Conservation (phyloP, 139 green algal species). For the Edaphochlamys debaryana region DNA sequence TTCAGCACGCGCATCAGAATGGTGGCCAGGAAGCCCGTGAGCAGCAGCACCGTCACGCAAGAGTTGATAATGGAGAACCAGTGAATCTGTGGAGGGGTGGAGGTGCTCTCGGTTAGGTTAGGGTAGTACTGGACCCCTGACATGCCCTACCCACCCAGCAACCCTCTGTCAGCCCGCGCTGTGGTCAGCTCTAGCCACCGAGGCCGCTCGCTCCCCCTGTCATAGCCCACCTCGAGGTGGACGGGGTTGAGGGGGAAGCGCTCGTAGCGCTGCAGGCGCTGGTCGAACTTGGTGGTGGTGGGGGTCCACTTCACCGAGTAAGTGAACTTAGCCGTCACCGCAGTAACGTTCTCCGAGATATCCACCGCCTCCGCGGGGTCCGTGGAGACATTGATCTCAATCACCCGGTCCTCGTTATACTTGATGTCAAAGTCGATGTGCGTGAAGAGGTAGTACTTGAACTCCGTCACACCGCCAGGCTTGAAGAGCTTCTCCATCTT, state of each 20-base stretch:
- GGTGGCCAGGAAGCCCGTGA: constrained; percentile 93
- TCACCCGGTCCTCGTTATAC: constrained; percentile 85
- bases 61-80: constrained; percentile 96
- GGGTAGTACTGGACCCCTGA: too few species aligned
- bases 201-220: too few species aligned
- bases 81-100: constrained; percentile 84
- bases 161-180: too few species aligned
- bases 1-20: constrained; percentile 92
- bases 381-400: constrained; percentile 94
- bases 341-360: constrained; percentile 52
- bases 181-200: too few species aligned
- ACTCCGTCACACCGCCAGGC: constrained; percentile 38
- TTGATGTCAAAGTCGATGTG: constrained; percentile 92
- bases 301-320: constrained; percentile 89
- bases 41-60: constrained; percentile 91
- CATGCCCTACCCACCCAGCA: too few species aligned
- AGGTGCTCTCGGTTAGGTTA: too few species aligned
- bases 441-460: constrained; percentile 81
- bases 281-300: constrained; percentile 72
- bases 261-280: constrained; percentile 90
- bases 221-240: constrained; percentile 93
- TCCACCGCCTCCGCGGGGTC: constrained; percentile 69
- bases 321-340: constrained; percentile 72
- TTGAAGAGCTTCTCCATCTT: constrained; percentile 73
- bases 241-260: constrained; percentile 85